phyloP scores from a whole-genome alignment of 1,139 yeast species.

The Protomyces macrosporus region DNA sequence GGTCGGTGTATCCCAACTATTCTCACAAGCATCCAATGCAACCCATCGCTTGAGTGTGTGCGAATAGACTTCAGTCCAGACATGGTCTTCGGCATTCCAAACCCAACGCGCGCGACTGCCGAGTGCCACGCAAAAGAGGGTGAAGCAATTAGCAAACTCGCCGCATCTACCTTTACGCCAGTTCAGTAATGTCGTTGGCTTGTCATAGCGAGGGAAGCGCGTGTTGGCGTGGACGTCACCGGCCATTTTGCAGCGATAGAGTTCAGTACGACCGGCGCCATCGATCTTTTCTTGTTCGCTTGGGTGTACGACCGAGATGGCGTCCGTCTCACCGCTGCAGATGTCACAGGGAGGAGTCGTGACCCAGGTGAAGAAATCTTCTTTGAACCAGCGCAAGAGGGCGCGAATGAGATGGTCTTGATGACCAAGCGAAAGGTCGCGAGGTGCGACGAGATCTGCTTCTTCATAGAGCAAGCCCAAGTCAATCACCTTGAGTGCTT shows the following conservation, averaged over 20 bases:
- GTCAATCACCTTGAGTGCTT: constrained; percentile 43
- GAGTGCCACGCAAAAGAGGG: constrained; percentile 61
- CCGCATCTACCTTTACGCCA: constrained; percentile 82
- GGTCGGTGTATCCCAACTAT: constrained; percentile 71
- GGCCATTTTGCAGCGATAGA: constrained; percentile 49
- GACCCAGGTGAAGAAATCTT: constrained; percentile 78
- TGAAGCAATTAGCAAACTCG: constrained; percentile 87
- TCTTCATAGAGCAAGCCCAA: constrained; percentile 39
- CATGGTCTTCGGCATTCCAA: constrained; percentile 91
- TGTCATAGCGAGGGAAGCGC: constrained; percentile 72
- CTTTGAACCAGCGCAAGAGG: constrained; percentile 67
- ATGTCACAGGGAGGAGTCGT: constrained; percentile 58
- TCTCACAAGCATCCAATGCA: constrained; percentile 83
- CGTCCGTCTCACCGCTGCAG: constrained; percentile 49
- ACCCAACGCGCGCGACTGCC: constrained; percentile 63
- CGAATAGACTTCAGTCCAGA: constrained; percentile 87
- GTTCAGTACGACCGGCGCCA: constrained; percentile 56
- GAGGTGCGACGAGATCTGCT: constrained; percentile 42
- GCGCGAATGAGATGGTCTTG: constrained; percentile 69
- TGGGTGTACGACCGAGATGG: constrained; percentile 42
- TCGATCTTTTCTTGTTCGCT: constrained; percentile 43
- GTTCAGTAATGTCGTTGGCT: constrained; percentile 52
- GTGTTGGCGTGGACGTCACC: constrained; percentile 35
- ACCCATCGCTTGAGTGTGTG: constrained; percentile 61
- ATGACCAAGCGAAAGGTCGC: constrained; percentile 45